Conservation (phyloP, 257 asterid genomes). For the Haberlea rhodopensis region DNA sequence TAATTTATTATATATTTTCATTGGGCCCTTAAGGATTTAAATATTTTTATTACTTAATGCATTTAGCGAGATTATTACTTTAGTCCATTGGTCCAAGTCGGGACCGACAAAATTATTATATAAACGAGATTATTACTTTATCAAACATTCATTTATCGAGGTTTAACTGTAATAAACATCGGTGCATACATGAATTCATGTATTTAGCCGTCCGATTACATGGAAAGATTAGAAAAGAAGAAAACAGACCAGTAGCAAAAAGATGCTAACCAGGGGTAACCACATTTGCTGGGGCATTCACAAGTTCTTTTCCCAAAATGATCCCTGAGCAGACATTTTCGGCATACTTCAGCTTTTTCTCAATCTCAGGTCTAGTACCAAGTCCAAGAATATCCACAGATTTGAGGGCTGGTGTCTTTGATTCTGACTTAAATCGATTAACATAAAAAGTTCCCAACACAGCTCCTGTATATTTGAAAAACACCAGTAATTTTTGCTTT, state of each 20-base stretch:
- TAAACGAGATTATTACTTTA: too few relatives aligned
- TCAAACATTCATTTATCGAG: too few relatives aligned
- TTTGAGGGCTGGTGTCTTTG: constrained; percentile 58
- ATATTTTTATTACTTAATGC: too few relatives aligned
- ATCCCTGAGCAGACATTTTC: constrained; percentile 74
- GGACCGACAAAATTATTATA: too few relatives aligned
- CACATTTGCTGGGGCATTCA: constrained; percentile 94
- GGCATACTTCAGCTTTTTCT: constrained; percentile 76
- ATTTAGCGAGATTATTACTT: too few relatives aligned
- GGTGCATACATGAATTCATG: background rate
- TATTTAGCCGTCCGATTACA: background rate
- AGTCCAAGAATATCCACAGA: constrained; percentile 89
- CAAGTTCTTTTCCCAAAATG: constrained; percentile 83
- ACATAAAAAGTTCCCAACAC: constrained; percentile 82
- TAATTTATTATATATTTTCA: too few relatives aligned
- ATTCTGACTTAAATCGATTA: constrained; percentile 78
- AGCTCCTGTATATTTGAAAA: constrained; percentile 49
- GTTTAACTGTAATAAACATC: background rate
- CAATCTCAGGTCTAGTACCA: constrained; percentile 86
- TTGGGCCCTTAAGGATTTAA: too few relatives aligned
- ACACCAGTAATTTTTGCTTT: constrained; percentile 7
- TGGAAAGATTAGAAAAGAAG: background rate
- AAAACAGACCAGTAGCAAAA: constrained; percentile 3
- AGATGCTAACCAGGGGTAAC: constrained; percentile 86
- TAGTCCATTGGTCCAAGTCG: too few relatives aligned